These are phyloP conservation scores for Podila horticola DNA, from an alignment of 192 early-diverging fungal genomes.

Conservation along the genomic window DNA sequence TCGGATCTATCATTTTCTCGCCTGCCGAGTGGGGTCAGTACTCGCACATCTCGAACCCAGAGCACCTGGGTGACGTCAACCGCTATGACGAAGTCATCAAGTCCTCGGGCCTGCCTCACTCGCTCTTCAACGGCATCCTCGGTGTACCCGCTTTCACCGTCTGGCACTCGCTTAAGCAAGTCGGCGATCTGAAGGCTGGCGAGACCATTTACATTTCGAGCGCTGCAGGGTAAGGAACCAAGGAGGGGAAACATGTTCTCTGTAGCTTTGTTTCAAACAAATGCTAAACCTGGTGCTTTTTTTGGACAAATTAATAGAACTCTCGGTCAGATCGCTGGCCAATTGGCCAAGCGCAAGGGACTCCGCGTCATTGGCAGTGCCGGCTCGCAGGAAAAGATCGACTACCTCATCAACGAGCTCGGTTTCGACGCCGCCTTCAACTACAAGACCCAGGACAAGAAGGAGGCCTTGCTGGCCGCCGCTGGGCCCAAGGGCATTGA, in stretches of 20 bases:
- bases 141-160: conserved; percentile 18
- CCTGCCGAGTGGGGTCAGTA: conserved; percentile 59
- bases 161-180: conserved; percentile 57
- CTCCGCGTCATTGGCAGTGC: conserved; percentile 85
- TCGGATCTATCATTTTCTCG: conserved; percentile 68
- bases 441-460: conserved; percentile 73
- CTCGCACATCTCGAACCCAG: conserved; percentile 37
- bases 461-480: background rate
- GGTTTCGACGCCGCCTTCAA: conserved; percentile 91
- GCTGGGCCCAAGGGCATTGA: conserved; percentile 62
- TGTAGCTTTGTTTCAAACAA: background rate
- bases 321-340: conserved; percentile 74
- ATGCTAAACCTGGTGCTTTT: background rate
- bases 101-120: conserved; percentile 1
- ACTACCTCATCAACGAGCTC: conserved; percentile 68
- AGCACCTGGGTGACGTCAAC: conserved; percentile 20
- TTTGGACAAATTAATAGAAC: conserved; percentile 54
- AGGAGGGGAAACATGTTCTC: background rate
- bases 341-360: conserved; percentile 81
- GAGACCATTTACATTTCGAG: conserved; percentile 73
- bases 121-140: conserved; percentile 5
- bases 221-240: conserved; percentile 18
- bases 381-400: conserved; percentile 87
- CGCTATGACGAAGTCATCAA: conserved; percentile 74
- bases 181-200: conserved; percentile 81